A percentile compares a stretch with the other conserved stretches of the same genome.
These are phyloP conservation scores for Sporothrix brasiliensis DNA, from an alignment of 2,329 filamentous ascomycete species.

Conservation along the genomic window DNA sequence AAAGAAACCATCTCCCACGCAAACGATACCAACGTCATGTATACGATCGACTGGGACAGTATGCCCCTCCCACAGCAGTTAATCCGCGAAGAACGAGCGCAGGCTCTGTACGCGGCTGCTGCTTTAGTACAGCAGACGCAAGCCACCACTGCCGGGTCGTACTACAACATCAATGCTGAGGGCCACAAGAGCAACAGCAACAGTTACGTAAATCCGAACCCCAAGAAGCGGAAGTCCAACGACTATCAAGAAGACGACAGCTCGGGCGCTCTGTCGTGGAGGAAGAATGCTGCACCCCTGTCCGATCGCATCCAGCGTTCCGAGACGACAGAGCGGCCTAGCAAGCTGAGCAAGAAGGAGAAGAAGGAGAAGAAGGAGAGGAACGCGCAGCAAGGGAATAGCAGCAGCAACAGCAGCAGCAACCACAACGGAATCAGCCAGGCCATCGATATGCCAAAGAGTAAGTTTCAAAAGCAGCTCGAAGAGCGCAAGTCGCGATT, in stretches of 20 bases:
- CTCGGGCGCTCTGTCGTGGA: conserved; percentile 67
- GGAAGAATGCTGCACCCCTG: conserved; percentile 63
- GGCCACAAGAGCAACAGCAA: conserved; percentile 31
- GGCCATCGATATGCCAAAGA: conserved; percentile 50
- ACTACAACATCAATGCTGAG: conserved; percentile 14
- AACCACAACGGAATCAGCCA: conserved; percentile 35
- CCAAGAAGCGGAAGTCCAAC: conserved; percentile 82
- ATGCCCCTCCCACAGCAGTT: conserved; percentile 85
- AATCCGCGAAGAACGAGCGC: conserved; percentile 68
- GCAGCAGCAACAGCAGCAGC: conserved; percentile 6
- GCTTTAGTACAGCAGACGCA: conserved; percentile 29
- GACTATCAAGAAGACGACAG: conserved; percentile 57
- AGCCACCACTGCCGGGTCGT: neutral
- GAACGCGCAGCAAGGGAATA: neutral
- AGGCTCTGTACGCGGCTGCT: conserved; percentile 34
- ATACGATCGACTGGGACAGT: conserved; percentile 77
- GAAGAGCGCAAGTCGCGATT: conserved; percentile 91
- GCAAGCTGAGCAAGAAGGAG: conserved; percentile 33
- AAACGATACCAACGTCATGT: conserved; percentile 71
- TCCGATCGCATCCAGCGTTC: conserved; percentile 71
- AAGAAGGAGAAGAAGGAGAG: conserved; percentile 33
- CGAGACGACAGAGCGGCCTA: conserved; percentile 46
- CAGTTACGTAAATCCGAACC: conserved; percentile 45
- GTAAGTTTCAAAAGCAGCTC: conserved; percentile 87
- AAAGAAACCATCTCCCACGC: conserved; percentile 83